Percentiles rank a stretch among this genome's conserved stretches.
Evolutionary conservation across 805 yeast genomes (phyloP).

Genomic region (Kazachstania bromeliacearum): DNA sequence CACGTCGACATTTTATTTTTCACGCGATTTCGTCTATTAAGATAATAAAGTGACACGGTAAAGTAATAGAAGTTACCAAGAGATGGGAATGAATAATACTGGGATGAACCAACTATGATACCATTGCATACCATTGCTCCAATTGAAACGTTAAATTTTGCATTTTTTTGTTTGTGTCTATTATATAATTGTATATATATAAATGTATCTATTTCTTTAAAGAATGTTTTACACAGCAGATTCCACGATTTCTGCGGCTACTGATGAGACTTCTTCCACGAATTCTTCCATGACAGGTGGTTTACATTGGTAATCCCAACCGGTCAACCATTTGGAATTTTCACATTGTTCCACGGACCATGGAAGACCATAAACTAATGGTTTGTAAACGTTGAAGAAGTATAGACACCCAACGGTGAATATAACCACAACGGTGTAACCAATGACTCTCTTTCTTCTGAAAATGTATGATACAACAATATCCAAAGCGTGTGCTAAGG

Average conservation of each 20-base stretch:
- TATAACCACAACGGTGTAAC: constrained; percentile 37
- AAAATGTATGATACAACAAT: constrained; percentile 38
- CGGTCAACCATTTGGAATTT: constrained; percentile 44
- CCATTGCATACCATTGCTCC: too few species aligned
- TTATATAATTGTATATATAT: neutral
- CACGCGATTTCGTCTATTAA: too few species aligned
- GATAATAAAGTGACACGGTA: too few species aligned
- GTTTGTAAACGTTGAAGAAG: constrained; percentile 53
- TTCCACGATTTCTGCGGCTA: neutral
- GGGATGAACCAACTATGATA: too few species aligned
- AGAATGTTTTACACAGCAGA: neutral
- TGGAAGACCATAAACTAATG: constrained; percentile 65
- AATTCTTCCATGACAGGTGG: constrained; percentile 34
- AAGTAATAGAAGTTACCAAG: too few species aligned
- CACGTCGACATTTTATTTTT: too few species aligned
- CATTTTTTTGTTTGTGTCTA: neutral
- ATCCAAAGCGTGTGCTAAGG: constrained; percentile 61
- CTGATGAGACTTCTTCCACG: neutral
- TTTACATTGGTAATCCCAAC: constrained; percentile 88
- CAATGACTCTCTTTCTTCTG: constrained; percentile 35
- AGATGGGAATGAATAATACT: too few species aligned
- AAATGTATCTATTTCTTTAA: neutral
- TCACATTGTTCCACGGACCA: constrained; percentile 72
- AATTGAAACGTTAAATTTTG: neutral
- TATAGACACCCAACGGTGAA: constrained; percentile 43